phyloP scores from a whole-genome alignment of 768 basidiomycete species.

The Tylopilus plumbeoviolaceoides region DNA sequence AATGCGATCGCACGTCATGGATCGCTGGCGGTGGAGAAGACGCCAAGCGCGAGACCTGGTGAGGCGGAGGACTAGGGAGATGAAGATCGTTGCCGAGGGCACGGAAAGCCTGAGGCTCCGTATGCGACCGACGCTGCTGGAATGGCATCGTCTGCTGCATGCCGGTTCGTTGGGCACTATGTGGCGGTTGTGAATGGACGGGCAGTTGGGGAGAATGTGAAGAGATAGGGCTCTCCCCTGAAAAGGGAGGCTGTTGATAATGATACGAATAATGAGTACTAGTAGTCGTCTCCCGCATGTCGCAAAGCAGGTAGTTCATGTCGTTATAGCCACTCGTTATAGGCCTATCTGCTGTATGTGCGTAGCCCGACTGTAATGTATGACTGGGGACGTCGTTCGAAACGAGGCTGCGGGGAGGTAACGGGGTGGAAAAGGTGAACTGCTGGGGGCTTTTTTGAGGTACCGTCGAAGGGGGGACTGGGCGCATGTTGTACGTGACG shows the following conservation, averaged over 20 bases:
- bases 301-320: slow-evolving; percentile 42
- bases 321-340: slow-evolving; percentile 44
- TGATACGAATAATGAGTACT: slow-evolving; percentile 48
- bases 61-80: slow-evolving; percentile 43
- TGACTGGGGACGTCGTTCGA: slow-evolving; percentile 40
- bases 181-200: slow-evolving; percentile 33
- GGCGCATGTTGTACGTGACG: slow-evolving; percentile 41
- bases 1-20: slow-evolving; percentile 34
- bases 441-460: slow-evolving; percentile 45
- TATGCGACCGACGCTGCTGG: slow-evolving; percentile 53
- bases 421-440: slow-evolving; percentile 38
- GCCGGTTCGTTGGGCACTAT: slow-evolving; percentile 33
- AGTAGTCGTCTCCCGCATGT: slow-evolving; percentile 44
- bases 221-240: slow-evolving; percentile 38
- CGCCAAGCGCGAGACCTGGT: slow-evolving; percentile 38
- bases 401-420: slow-evolving; percentile 42
- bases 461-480: slow-evolving; percentile 43
- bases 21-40: slow-evolving; percentile 40
- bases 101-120: slow-evolving; percentile 52
- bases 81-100: slow-evolving; percentile 48
- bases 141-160: slow-evolving; percentile 47
- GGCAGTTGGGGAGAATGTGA: slow-evolving; percentile 42
- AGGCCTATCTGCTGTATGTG: slow-evolving; percentile 50
- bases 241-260: slow-evolving; percentile 49
- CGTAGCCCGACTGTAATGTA: slow-evolving; percentile 36